phyloP scores from a whole-genome alignment of 805 yeast genomes.

The Debaryomyces tyrocola region DNA sequence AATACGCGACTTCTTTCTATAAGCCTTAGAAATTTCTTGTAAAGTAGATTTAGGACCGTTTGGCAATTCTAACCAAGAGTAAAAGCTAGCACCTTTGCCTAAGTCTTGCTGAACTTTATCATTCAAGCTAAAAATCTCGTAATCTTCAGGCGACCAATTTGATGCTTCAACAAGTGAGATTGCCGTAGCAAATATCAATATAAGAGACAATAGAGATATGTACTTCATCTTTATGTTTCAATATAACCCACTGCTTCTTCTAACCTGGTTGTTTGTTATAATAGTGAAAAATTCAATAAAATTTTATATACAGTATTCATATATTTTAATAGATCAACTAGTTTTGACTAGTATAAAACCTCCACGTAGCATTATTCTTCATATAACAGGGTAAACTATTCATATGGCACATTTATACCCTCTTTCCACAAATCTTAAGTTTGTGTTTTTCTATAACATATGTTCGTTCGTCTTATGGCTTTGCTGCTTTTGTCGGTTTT shows the following conservation, averaged over 20 bases:
- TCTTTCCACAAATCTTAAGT: constrained; percentile 28
- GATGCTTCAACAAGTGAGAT: constrained; percentile 25
- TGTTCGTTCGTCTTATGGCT: constrained; percentile 47
- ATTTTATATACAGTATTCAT: not conserved
- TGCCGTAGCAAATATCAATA: constrained; percentile 1
- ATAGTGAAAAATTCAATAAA: not conserved
- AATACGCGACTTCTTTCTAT: constrained; percentile 66
- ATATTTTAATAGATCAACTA: not conserved
- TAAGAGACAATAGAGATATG: not conserved
- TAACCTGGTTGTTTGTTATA: not conserved
- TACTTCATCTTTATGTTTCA: not conserved
- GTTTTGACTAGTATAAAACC: too few relatives aligned
- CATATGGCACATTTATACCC: constrained; percentile 37
- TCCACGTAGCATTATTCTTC: not conserved
- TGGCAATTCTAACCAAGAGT: constrained; percentile 60
- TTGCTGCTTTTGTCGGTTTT: constrained; percentile 48
- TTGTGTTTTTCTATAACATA: constrained; percentile 34
- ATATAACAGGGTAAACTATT: not conserved
- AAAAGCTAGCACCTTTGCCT: constrained; percentile 63
- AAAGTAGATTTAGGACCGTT: constrained; percentile 45
- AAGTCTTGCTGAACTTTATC: constrained; percentile 63
- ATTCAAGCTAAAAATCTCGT: constrained; percentile 76
- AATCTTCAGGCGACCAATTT: constrained; percentile 64
- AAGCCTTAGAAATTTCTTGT: constrained; percentile 62
- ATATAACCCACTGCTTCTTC: too few relatives aligned